These are phyloP conservation scores for Panus rudis DNA, from an alignment of 768 basidiomycete genomes.

Conservation along the genomic window DNA sequence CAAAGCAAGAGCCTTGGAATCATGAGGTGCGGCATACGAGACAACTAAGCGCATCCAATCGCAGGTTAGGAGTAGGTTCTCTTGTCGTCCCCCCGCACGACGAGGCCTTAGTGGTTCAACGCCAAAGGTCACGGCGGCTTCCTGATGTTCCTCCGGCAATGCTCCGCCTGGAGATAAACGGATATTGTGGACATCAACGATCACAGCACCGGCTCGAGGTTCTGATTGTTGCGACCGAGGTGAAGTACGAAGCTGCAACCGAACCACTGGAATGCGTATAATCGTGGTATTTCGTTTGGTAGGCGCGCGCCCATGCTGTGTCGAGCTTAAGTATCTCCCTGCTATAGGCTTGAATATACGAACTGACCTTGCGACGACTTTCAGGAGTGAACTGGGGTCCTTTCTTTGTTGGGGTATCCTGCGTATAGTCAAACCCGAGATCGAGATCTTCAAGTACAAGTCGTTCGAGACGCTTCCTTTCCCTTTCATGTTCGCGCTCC, in stretches of 20 bases:
- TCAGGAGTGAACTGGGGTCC: no score
- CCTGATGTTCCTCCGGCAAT: not conserved
- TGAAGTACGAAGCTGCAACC: slow-evolving; percentile 63
- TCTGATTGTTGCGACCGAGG: slow-evolving; percentile 30
- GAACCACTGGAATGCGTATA: slow-evolving; percentile 48
- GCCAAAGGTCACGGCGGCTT: no score
- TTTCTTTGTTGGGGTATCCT: slow-evolving; percentile 1
- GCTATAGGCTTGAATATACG: no score
- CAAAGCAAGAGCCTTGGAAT: slow-evolving; percentile 31
- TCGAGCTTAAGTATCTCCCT: no score
- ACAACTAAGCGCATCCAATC: slow-evolving; percentile 22
- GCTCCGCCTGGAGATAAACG: slow-evolving; percentile 27
- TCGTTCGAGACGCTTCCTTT: slow-evolving; percentile 40
- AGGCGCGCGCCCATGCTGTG: not conserved
- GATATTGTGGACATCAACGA: slow-evolving; percentile 57
- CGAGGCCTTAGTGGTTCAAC: no score
- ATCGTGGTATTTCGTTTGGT: slow-evolving; percentile 32
- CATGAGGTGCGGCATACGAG: not conserved
- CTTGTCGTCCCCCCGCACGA: no score
- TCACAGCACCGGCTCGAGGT: slow-evolving; percentile 61
- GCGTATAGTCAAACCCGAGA: slow-evolving; percentile 40
- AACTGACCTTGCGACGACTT: no score
- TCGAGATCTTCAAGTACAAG: slow-evolving; percentile 56
- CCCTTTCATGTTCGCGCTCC: slow-evolving; percentile 20
- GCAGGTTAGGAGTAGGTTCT: not conserved